phyloP scores from a whole-genome alignment of 2,329 filamentous ascomycete species.

The Xylariaceae sp. region DNA sequence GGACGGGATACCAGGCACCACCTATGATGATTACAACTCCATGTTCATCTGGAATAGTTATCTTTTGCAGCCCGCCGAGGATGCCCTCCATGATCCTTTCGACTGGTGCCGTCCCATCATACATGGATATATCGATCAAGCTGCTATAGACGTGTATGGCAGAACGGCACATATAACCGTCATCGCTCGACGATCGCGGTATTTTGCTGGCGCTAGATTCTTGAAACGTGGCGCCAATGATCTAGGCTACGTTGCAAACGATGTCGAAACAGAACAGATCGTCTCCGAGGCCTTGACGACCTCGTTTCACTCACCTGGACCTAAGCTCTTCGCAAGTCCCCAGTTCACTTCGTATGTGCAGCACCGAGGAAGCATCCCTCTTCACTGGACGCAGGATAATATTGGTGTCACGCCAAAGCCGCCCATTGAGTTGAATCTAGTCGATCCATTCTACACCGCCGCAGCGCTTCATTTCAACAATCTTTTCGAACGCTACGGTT shows the following conservation, averaged over 20 bases:
- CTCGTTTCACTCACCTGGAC: constrained; percentile 90
- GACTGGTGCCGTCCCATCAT: constrained; percentile 97
- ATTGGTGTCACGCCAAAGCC: constrained; percentile 95
- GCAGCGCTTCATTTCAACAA: constrained; percentile 95
- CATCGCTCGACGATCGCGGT: constrained; percentile 87
- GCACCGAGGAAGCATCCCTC: constrained; percentile 91
- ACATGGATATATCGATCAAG: constrained; percentile 94
- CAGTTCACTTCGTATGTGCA: constrained; percentile 96
- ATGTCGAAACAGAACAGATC: constrained; percentile 98
- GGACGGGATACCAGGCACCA: constrained; percentile 61
- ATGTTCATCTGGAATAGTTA: constrained; percentile 99
- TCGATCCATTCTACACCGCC: constrained; percentile 93
- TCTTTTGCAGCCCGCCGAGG: constrained; percentile 74
- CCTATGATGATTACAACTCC: constrained; percentile 72
- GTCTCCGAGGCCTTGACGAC: constrained; percentile 93
- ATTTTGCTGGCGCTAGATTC: constrained; percentile 92
- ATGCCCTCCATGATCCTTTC: constrained; percentile 75
- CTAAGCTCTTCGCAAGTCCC: constrained; percentile 81
- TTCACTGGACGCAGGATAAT: constrained; percentile 97
- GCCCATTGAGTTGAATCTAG: constrained; percentile 91
- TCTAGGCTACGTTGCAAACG: constrained; percentile 92
- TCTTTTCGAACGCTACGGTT: constrained; percentile 89
- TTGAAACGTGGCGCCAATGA: constrained; percentile 95
- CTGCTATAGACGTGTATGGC: constrained; percentile 82
- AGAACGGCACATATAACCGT: constrained; percentile 89